Percentiles rank a stretch among this genome's conserved stretches.
These are phyloP conservation scores for Lepidium aucheri DNA, from an alignment of 345 rosid genomes.

Conservation along the genomic window DNA sequence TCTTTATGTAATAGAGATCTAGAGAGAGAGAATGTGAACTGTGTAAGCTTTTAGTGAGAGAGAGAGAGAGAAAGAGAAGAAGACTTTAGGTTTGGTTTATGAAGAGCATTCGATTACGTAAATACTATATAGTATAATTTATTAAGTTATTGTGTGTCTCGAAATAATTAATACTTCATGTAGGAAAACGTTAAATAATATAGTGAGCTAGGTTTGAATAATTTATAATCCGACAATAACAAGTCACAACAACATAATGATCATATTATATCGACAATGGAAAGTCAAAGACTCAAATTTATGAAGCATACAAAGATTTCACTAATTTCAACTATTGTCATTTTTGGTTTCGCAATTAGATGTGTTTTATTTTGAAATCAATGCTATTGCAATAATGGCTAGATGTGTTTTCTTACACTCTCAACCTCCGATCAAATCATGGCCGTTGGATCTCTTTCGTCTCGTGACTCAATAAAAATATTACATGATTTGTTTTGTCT, in stretches of 20 bases:
- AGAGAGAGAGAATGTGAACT: background rate
- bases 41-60: constrained; percentile 6
- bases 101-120: constrained; percentile 13
- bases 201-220: background rate
- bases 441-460: background rate
- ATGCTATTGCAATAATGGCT: background rate
- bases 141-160: background rate
- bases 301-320: background rate
- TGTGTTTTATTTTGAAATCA: background rate
- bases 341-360: background rate
- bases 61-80: too few species aligned
- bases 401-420: background rate
- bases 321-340: background rate
- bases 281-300: background rate
- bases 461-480: background rate
- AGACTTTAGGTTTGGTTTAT: constrained; percentile 10
- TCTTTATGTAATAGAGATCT: background rate
- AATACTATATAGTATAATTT: background rate
- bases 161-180: background rate
- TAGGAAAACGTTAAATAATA: background rate
- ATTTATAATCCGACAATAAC: constrained; percentile 7
- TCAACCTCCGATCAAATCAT: background rate
- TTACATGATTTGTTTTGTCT: background rate
- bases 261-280: background rate
- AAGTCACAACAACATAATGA: background rate